Base-by-base conservation (phyloP, 805 yeast genomes). In the Cyberlindnera veronae region DNA sequence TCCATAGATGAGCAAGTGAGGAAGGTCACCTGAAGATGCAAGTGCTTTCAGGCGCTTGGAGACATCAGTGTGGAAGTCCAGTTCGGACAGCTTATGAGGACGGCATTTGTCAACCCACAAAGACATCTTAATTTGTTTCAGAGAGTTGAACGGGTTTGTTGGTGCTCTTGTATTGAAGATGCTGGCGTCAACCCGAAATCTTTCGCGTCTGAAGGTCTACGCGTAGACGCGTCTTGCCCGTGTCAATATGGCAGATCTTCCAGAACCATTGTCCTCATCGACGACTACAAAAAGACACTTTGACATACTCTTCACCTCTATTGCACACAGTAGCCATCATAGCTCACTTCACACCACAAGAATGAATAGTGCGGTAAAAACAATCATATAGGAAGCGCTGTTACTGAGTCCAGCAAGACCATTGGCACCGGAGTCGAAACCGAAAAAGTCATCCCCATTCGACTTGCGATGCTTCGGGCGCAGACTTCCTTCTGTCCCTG, bases 81-180 rank as follows among this genome's bases (percentile, higher is more conserved):
- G 68, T 19, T 69, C 71, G 2, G 71, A 75, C 36, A 93, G 68
- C 1, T 70, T 66, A 45, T 68, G 76, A 7, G 99, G 99, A 50
- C 97, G 76, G 62, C 89, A 81, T 51, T 89, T 88, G 62, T 93
- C 98, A 7, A 95, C 96, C 99, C 99, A 93, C 61, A 93, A 74
- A 6, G 96, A 84, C 96, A 90, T 90, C 3, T 27, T 34, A 16
- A n/a, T n/a, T 22, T 15, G 15, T 3, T 36, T 14, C 18, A 12
- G 21, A 22, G 28, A 24, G 6, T 6, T 24, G 28, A 12, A 12
- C 13, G 12, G 14, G 14, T 7, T 10, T 5, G 13, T 14, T 19
- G 26, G 6, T 8, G 22, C 4, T 13, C n/a, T 17, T 30, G 22
- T 7, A 18, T 9, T n/a, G 6, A n/a, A 23, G 7, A 20, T n/a